Evolutionary conservation across 2,329 filamentous ascomycete genomes (phyloP).

Genomic region (Aspergillus ibericus): DNA sequence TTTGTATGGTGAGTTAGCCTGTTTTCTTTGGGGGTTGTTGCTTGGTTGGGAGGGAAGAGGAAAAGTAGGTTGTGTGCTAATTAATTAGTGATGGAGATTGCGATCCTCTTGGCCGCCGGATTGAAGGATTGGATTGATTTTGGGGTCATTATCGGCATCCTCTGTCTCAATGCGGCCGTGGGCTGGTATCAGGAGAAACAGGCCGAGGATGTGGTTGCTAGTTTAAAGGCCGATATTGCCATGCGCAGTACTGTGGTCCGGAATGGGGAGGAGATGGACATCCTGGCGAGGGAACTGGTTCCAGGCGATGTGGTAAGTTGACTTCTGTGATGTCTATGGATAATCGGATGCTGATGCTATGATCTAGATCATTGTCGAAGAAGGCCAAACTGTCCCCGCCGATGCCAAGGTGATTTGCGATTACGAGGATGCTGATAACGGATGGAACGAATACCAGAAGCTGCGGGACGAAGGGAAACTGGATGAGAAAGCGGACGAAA

Average conservation of each 20-base stretch:
- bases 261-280: slow-evolving; percentile 66
- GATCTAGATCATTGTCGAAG: slow-evolving; percentile 64
- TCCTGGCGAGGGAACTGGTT: slow-evolving; percentile 70
- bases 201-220: slow-evolving; percentile 73
- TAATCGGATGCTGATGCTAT: not conserved
- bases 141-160: slow-evolving; percentile 74
- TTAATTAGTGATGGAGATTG: slow-evolving; percentile 66
- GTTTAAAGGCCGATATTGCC: slow-evolving; percentile 74
- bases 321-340: not conserved
- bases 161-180: slow-evolving; percentile 71
- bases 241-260: slow-evolving; percentile 70
- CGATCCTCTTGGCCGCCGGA: slow-evolving; percentile 71
- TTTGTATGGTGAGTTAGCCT: not conserved
- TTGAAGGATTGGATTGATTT: slow-evolving; percentile 75
- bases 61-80: not conserved
- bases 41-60: not conserved
- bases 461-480: slow-evolving; percentile 62
- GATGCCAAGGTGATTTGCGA: slow-evolving; percentile 72
- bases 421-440: slow-evolving; percentile 65
- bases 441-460: not conserved
- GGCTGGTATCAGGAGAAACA: slow-evolving; percentile 83
- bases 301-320: slow-evolving; percentile 69
- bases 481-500: slow-evolving; percentile 58
- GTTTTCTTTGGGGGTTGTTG: not conserved
- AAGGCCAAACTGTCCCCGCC: slow-evolving; percentile 69